Conservation (phyloP, 106 monocot species). For the Chionographis japonica region DNA sequence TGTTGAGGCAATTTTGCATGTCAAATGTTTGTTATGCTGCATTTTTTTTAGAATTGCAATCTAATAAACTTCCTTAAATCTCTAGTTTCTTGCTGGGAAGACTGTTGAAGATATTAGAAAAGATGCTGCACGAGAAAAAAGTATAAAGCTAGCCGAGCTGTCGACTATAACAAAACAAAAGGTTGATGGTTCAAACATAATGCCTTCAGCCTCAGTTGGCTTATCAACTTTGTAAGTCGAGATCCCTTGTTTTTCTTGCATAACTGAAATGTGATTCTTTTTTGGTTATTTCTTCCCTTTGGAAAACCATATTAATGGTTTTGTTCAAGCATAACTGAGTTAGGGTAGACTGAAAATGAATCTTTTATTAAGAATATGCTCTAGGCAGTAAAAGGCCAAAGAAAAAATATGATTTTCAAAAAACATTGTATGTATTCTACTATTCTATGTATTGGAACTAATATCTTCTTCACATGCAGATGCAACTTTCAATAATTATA, state of each 20-base stretch:
- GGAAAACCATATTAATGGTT: background rate
- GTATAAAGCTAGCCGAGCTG: conserved; percentile 28
- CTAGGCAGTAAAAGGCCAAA: no score
- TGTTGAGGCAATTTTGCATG: background rate
- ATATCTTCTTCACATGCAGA: no score
- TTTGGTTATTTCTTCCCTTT: background rate
- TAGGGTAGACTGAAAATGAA: background rate
- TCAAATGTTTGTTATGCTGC: background rate
- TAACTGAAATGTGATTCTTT: background rate
- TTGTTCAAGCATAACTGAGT: background rate
- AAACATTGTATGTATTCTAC: no score
- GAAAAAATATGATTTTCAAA: no score
- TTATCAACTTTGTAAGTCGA: conserved; percentile 34
- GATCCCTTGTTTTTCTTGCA: background rate
- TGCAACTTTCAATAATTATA: no score
- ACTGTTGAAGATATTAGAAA: conserved; percentile 62
- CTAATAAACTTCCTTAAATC: background rate
- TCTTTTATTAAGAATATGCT: no score
- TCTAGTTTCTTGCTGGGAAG: conserved; percentile 69
- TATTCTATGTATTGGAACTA: no score
- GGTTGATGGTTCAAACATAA: conserved; percentile 21
- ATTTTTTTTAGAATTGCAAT: background rate
- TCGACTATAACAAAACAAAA: conserved; percentile 30
- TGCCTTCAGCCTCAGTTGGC: conserved; percentile 9
- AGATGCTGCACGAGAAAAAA: conserved; percentile 62